These are phyloP conservation scores for Phallus indusiatus DNA, from an alignment of 768 basidiomycete species.

Conservation along the genomic window DNA sequence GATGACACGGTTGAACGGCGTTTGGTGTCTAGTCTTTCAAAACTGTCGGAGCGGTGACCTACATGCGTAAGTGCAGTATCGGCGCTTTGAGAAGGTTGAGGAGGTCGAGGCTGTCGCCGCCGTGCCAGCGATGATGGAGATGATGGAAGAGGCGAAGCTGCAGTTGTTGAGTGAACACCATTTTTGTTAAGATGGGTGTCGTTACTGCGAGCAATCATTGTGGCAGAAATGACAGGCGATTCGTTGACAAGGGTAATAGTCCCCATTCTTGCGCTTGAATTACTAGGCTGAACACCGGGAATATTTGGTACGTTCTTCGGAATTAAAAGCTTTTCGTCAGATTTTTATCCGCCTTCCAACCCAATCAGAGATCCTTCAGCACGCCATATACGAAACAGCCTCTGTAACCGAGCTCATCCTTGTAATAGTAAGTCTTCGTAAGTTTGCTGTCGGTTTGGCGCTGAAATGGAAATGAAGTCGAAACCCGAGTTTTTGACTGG, in stretches of 20 bases:
- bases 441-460: constrained; percentile 71
- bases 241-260: neutral
- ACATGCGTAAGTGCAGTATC: neutral
- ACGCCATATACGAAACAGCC: constrained; percentile 94
- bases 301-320: neutral
- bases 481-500: constrained; percentile 68
- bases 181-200: neutral
- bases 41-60: neutral
- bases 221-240: neutral
- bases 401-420: constrained; percentile 85
- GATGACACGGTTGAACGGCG: neutral
- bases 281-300: neutral
- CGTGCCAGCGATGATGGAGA: neutral
- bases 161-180: neutral
- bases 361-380: constrained; percentile 87
- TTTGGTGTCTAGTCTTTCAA: neutral
- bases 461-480: constrained; percentile 77
- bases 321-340: constrained; percentile 81
- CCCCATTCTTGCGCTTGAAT: neutral
- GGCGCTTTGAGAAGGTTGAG: neutral
- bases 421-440: constrained; percentile 92
- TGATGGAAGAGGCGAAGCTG: neutral
- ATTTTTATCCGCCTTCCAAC: constrained; percentile 98
- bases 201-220: neutral
- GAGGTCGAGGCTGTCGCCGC: neutral